A percentile compares a stretch with the other conserved stretches of the same genome.
These are phyloP conservation scores for Diaporthe ampelina DNA, from an alignment of 2,329 filamentous ascomycete species.

Conservation along the genomic window DNA sequence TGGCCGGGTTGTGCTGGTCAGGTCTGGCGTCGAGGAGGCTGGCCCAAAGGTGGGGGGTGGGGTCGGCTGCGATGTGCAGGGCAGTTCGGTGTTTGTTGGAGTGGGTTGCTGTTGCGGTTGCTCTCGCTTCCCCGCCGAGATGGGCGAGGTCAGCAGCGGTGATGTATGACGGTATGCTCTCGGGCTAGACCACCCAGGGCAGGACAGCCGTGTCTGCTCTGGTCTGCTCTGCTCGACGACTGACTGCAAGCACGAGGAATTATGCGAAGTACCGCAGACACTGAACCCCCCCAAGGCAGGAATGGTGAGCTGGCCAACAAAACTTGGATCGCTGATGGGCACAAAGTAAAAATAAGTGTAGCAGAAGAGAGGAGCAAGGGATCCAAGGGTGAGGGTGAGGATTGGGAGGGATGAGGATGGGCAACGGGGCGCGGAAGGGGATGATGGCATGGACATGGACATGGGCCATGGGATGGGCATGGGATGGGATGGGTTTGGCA, in stretches of 20 bases:
- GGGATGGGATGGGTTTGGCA: not conserved
- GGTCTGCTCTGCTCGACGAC: no score
- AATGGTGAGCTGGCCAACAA: constrained; percentile 10
- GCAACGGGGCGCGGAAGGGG: not conserved
- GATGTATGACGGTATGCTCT: constrained; percentile 25
- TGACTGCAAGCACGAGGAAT: constrained; percentile 3
- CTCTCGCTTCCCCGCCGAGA: constrained; percentile 12
- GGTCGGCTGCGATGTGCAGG: constrained; percentile 19
- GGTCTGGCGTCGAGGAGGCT: constrained; percentile 35
- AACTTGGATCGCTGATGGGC: constrained; percentile 1
- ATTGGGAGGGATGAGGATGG: constrained; percentile 27
- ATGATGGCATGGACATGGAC: not conserved
- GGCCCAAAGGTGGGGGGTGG: constrained; percentile 29
- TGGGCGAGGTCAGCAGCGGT: constrained; percentile 13
- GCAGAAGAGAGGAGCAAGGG: constrained; percentile 33
- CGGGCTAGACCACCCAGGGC: constrained; percentile 3
- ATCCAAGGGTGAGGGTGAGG: not conserved
- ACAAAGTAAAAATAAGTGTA: constrained; percentile 31
- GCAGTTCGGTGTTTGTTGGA: not conserved
- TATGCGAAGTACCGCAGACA: no score
- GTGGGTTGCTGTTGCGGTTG: not conserved
- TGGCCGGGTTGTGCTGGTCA: constrained; percentile 36
- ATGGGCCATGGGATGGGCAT: not conserved
- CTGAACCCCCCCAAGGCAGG: not conserved
- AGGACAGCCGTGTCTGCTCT: no score